Conservation (phyloP, 495 filamentous ascomycete genomes). For the Hypoxylon cercidicola region DNA sequence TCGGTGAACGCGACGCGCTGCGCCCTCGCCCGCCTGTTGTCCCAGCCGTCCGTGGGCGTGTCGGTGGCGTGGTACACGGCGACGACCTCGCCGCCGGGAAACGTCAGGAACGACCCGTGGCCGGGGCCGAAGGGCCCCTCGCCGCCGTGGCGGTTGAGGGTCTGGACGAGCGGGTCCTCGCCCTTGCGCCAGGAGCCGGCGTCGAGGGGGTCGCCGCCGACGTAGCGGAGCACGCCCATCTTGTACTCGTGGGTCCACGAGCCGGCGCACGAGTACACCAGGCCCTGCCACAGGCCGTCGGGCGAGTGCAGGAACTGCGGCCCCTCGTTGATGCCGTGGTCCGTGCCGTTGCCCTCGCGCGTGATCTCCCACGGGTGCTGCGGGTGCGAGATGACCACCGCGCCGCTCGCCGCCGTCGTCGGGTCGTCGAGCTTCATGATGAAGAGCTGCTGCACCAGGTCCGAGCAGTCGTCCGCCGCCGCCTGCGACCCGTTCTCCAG, state of each 20-base stretch:
- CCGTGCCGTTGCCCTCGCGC: constrained; percentile 36
- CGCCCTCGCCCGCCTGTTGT: constrained; percentile 40
- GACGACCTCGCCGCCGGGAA: constrained; percentile 35
- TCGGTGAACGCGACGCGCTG: constrained; percentile 42
- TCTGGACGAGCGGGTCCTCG: constrained; percentile 42
- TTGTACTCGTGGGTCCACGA: constrained; percentile 50
- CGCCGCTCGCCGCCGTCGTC: constrained; percentile 30
- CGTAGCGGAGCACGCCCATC: constrained; percentile 43
- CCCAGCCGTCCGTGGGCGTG: constrained; percentile 44
- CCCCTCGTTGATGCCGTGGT: constrained; percentile 47
- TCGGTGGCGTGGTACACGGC: constrained; percentile 48
- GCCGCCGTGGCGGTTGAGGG: constrained; percentile 11
- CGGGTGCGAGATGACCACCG: constrained; percentile 35
- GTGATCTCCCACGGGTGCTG: constrained; percentile 45
- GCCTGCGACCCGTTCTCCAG: constrained; percentile 18
- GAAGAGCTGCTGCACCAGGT: constrained; percentile 42
- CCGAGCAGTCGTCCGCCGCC: constrained; percentile 18
- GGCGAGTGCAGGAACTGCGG: constrained; percentile 46
- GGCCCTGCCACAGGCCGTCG: constrained; percentile 42
- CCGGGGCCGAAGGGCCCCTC: constrained; percentile 43
- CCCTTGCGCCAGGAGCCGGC: constrained; percentile 44
- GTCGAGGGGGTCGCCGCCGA: constrained; percentile 44
- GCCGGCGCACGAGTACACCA: constrained; percentile 43
- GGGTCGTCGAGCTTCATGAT: constrained; percentile 42
- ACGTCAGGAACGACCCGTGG: constrained; percentile 41